Conservation (phyloP, 225 moss, liverwort and hornwort genomes). For the Neckera pumila region DNA sequence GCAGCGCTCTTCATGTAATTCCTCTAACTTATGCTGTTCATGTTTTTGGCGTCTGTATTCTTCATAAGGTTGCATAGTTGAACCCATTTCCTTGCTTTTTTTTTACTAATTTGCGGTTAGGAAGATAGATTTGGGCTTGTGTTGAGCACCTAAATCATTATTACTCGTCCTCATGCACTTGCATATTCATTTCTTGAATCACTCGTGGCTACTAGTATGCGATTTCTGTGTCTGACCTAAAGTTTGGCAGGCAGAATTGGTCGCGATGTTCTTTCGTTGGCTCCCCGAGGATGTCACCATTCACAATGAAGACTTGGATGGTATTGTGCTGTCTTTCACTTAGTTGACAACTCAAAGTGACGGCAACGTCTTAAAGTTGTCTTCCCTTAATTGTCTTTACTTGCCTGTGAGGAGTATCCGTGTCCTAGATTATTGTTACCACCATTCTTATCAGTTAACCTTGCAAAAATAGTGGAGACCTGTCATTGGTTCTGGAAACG, state of each 20-base stretch:
- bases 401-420: not conserved
- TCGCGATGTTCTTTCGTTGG: slow-evolving; percentile 95
- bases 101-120: not conserved
- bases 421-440: not conserved
- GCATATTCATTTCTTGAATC: not conserved
- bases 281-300: slow-evolving; percentile 96
- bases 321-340: slow-evolving; percentile 17
- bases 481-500: not conserved
- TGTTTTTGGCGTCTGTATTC: not conserved
- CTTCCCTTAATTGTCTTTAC: not conserved
- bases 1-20: slow-evolving; percentile 70
- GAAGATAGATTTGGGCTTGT: not conserved
- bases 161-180: not conserved
- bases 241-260: slow-evolving; percentile 78
- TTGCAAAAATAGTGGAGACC: not conserved
- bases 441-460: not conserved
- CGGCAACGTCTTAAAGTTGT: not conserved
- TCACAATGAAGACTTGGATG: slow-evolving; percentile 95
- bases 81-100: not conserved
- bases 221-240: slow-evolving; percentile 26
- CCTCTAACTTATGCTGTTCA: not conserved
- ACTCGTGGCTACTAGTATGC: not conserved
- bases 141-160: not conserved
- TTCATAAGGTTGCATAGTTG: not conserved
- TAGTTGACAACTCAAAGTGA: not conserved